Base-by-base conservation (phyloP, 2,329 filamentous ascomycete species). In the Clarireedia paspali region DNA sequence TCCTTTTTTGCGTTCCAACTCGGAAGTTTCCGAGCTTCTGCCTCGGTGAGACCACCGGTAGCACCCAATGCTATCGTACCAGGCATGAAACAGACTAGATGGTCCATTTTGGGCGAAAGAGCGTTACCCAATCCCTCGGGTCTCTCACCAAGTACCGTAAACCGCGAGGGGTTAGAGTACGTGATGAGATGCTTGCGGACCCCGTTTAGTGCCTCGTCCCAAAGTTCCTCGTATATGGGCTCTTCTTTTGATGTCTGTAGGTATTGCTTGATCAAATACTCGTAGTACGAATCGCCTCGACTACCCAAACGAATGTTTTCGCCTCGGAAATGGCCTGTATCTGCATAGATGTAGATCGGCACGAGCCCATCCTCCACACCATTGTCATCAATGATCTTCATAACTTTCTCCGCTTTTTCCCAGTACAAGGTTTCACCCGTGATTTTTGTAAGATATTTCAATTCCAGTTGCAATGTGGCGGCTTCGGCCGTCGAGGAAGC, bases 261-360 rank as follows among this genome's bases (percentile, higher is more conserved):
- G 69, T 95, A 97, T 71, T 99, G 94, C 75, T 99, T 99, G 76
- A 97, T 95, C 50, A 99, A 82, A 70, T 99, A 99, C 73, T 99
- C 90, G 73, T 99, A 99, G 74, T 97, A 99, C 48, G 91, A 96
- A 74, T 99, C 94, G 47, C 94, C 94, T 59, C 94, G 83, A 70
- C 90, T 96, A 40, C 94, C 94, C 23, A 97, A 79, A 17, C 94
- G 88, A 66, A 99, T 92, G 67, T 96, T 95, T 20, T 83, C 73
- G 20, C 89, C 90, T 50, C 83, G 80, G 73, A 97, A 99, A 53
- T 83, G 75, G 56, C 94, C 94, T 12, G 76, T 83, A 27, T 84
- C 81, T 4, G 94, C 83, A 69, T 90, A 85, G 63, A 99, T 87
- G 72, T 87, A 97, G 66, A 97, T 97, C 36, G 92, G 94, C 3